Evolutionary conservation across 2,329 filamentous ascomycete species (phyloP), one percentile per base, ranked within the genome.

Genomic region (Exophiala oligosperma): DNA sequence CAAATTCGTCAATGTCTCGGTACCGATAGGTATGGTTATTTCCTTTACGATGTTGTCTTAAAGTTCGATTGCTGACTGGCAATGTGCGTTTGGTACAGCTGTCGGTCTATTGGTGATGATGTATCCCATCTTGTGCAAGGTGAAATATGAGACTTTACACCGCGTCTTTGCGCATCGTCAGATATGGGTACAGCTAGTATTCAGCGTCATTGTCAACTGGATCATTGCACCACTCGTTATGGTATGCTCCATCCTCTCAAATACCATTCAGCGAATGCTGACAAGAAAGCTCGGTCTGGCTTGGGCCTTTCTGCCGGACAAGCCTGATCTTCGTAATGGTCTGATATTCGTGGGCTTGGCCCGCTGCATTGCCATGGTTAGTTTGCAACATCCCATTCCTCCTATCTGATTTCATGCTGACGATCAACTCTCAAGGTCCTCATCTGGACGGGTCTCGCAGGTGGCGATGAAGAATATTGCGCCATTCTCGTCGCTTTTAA

Each of bases 121-220:
- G 90, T 95, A 94, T 68, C 91, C 91, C 0, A 95, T 95, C 60
- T 77, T 95, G 0, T 95, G 90, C 80, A 94, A 93, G 72, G 88
- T 95, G 4, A 84, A 84, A 37, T 94, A 85, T 72, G 91, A 95
- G 71, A 83, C 83, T 0, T 75, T 95, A 9, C 89, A 91, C 70
- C 75, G 82, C 2, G 76, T 91, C 2, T 81, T 94, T 57, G 71
- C 76, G 1, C 78, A 84, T 2, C 78, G 79, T 2, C 76, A 78
- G 0, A 76, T 94, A 2, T 95, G 90, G 91, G 83, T 84, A 50
- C 91, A 95, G 71, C 84, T 96, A 17, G 77, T 71, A 0, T 90
- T 96, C 66, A 91, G 88, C 56, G 73, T 95, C 3, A 64, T 92
- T 4, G 71, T 92, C 29, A 95, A 95, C 69, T 95, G 90, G 90